phyloP scores from a whole-genome alignment of 2,329 filamentous ascomycete genomes.

The Dactylellina leptospora region DNA sequence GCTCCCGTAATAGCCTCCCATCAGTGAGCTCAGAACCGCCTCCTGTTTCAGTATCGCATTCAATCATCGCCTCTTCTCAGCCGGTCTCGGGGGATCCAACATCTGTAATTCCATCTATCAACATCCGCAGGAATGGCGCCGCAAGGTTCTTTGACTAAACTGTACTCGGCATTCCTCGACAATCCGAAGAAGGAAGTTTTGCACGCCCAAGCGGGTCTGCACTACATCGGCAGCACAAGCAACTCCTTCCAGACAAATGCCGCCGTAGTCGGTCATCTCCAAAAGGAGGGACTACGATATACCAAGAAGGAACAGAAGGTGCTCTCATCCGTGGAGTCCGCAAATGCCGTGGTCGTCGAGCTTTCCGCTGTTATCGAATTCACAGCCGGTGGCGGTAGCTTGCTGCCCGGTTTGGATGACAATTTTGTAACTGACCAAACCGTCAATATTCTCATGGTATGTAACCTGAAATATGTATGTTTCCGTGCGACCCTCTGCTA shows the following conservation, averaged over 20 bases:
- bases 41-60: not conserved
- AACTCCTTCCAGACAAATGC: conserved; percentile 75
- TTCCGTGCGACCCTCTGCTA: conserved; percentile 11
- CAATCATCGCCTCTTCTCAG: not conserved
- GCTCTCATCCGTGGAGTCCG: conserved; percentile 76
- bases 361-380: conserved; percentile 86
- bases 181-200: conserved; percentile 72
- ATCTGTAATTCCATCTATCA: conserved; percentile 1
- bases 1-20: not conserved
- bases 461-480: conserved; percentile 59
- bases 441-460: conserved; percentile 81
- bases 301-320: conserved; percentile 84
- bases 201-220: conserved; percentile 72
- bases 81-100: conserved; percentile 15
- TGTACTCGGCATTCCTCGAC: conserved; percentile 77
- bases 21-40: not conserved
- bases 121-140: conserved; percentile 35
- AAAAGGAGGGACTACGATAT: conserved; percentile 72
- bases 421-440: conserved; percentile 88
- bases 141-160: conserved; percentile 35
- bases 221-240: conserved; percentile 86
- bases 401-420: conserved; percentile 88
- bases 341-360: conserved; percentile 76
- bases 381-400: conserved; percentile 79
- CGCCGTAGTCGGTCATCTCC: conserved; percentile 83